Evolutionary conservation across 2,329 filamentous ascomycete genomes (phyloP), one percentile per base, ranked within the genome.

Genomic region (Aspergillus tamarii): DNA sequence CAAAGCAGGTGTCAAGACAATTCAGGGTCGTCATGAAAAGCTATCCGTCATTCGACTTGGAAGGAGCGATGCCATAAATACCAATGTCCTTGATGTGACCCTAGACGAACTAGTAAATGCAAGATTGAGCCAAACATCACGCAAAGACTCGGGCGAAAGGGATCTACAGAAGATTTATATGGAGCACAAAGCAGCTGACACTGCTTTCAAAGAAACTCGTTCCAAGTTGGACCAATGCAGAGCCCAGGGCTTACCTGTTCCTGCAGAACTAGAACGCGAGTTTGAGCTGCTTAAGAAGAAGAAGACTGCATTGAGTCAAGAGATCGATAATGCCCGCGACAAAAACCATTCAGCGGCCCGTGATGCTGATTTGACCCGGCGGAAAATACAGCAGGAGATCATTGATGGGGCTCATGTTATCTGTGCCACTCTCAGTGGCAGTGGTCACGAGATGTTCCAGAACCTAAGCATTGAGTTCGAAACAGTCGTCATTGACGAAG

Each of bases 401-500:
- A 87, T 99, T 53, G 91, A 96, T 74, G 89, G 90, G 28, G 93
- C 95, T 2, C 92, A 99, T 78, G 91, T 99, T 58, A 88, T 99
- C 34, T 99, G 95, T 78, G 92, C 94, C 48, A 99, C 95, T 0
- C 88, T 99, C 57, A 97, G 94, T 77, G 95, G 94, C 72, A 94
- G 91, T 77, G 95, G 95, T 4, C 96, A 99, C 73, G 95, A 99
- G 69, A 96, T 98, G 89, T 97, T 99, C 81, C 93, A 94, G 78
- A 91, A 90, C 70, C 81, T 99, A 61, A 94, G 92, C 71, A 93
- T 99, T 58, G 95, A 99, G 77, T 99, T 99, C 70, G 95, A 99
- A 79, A 98, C 95, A 0, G 95, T 99, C 68, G 92, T 99, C 70
- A 97, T 99, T 67, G 95, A 99, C 72, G 95, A 99, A 81, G 95